Base-by-base conservation (phyloP, 176 grass and related monocot species). In the Raddia distichophylla region DNA sequence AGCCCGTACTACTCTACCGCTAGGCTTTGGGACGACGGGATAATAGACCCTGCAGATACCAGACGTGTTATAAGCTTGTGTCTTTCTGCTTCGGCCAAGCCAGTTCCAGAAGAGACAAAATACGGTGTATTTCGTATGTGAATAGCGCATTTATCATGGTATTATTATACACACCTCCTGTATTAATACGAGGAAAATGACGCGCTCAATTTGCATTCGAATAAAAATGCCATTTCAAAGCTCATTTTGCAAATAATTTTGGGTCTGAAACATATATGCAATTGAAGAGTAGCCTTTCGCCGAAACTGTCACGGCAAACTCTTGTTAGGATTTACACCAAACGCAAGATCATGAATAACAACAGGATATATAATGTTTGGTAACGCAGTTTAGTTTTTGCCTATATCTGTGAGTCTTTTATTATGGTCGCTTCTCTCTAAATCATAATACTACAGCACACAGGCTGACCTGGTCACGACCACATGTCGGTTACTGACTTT, bases 91-190 rank as follows among this genome's bases (percentile, higher is more conserved):
- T 64, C 92, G 6, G 67, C 84, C n/a, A 95, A 95, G 69, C 79
- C 88, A 15, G 78, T 64, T 73, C 93, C 75, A 0, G 92, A 93
- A 80, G 88, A 93, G 5, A 98, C 96, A 18, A 86, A 93, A 27
- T 98, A 93, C 40, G 96, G 96, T 49, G 95, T 98, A 49, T 98
- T 98, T 57, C 84, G 96, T 64, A 98, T 98, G 96, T 90, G 77
- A 67, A 85, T 73, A 16, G 3, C 27, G 37, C 37, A 40, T 40
- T 40, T 15, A 8, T 61, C 17, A 33, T 15, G 45, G 45, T 77
- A 3, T 2, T 77, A 3, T 2, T 59, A 18, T 47, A 16, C 7
- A 10, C 54, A 54, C 10, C 16, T 2, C 7, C 0, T 75, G 76
- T 64, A 55, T n/a, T 68, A 52, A 54, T n/a, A 75, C 27, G 27